A percentile compares a stretch with the other conserved stretches of the same genome.
Evolutionary conservation across 805 yeast species (phyloP).

Genomic region (Candida berthetii): DNA sequence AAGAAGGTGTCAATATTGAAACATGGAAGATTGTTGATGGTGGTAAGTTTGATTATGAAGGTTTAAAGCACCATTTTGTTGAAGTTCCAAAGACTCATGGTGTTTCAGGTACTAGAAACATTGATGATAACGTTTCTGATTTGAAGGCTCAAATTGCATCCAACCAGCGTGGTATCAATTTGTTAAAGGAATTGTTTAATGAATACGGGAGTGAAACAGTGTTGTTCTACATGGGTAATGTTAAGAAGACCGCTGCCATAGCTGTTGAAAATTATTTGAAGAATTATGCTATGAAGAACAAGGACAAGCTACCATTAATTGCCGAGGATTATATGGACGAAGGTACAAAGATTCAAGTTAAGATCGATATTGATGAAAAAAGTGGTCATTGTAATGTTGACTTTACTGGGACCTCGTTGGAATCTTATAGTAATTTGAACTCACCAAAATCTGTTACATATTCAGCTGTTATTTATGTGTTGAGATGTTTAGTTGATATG

Average conservation of each 20-base stretch:
- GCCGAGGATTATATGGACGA: conserved; percentile 50
- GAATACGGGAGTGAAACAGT: conserved; percentile 39
- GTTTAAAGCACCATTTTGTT: conserved; percentile 37
- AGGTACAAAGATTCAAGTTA: conserved; percentile 42
- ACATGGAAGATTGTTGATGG: conserved; percentile 43
- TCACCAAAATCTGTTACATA: conserved; percentile 49
- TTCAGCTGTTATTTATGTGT: conserved; percentile 47
- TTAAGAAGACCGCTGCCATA: conserved; percentile 38
- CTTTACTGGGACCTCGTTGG: conserved; percentile 48
- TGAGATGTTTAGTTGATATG: conserved; percentile 42
- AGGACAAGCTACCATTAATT: conserved; percentile 24
- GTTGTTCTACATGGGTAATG: conserved; percentile 39
- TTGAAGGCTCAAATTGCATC: conserved; percentile 44
- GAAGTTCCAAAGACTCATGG: conserved; percentile 45
- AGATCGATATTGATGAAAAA: conserved; percentile 32
- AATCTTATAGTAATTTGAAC: conserved; percentile 45
- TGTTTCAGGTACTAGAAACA: conserved; percentile 48
- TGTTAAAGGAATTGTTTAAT: conserved; percentile 33
- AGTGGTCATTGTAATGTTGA: conserved; percentile 40
- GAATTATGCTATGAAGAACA: conserved; percentile 35
- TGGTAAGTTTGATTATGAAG: conserved; percentile 48
- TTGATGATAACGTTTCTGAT: conserved; percentile 46
- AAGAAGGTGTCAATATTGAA: conserved; percentile 51
- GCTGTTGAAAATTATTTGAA: conserved; percentile 32
- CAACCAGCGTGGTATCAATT: conserved; percentile 42